Evolutionary conservation across 192 early-diverging fungal species (phyloP).

Genomic region (Linnemannia exigua): DNA sequence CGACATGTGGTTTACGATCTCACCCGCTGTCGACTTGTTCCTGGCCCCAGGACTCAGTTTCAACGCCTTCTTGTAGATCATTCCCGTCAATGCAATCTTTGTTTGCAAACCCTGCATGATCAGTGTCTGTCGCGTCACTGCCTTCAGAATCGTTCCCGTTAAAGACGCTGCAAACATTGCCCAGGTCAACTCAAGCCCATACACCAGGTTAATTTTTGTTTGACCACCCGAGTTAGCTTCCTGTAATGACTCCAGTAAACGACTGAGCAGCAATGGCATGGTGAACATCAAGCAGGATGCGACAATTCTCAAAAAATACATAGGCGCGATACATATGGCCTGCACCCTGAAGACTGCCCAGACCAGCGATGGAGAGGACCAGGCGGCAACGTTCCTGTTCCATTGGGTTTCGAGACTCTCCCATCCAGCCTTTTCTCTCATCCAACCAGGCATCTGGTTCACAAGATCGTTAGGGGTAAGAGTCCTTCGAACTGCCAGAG

Average conservation of each 20-base stretch:
- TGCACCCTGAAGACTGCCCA: constrained; percentile 15
- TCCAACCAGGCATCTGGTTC: constrained; percentile 21
- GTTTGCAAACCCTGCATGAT: constrained; percentile 65
- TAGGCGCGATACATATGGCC: constrained; percentile 7
- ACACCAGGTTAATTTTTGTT: not conserved
- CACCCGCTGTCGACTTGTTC: constrained; percentile 32
- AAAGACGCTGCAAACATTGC: constrained; percentile 21
- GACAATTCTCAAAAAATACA: constrained; percentile 24
- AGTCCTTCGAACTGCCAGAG: constrained; percentile 18
- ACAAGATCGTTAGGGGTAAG: constrained; percentile 24
- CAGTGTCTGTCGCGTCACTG: constrained; percentile 19
- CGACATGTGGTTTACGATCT: constrained; percentile 45
- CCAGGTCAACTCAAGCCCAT: constrained; percentile 8
- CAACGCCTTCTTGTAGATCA: constrained; percentile 88
- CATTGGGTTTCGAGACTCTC: not conserved
- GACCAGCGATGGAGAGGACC: constrained; percentile 11
- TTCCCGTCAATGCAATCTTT: constrained; percentile 76
- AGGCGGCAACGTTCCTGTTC: constrained; percentile 10
- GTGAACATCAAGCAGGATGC: constrained; percentile 16
- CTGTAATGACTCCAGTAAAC: constrained; percentile 27
- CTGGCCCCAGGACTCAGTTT: constrained; percentile 71
- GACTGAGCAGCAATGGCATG: constrained; percentile 31
- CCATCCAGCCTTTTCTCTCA: not conserved
- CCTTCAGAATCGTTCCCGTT: constrained; percentile 26
- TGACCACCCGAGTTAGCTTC: not conserved